These are phyloP conservation scores for Septoria petroselini DNA, from an alignment of 2,329 filamentous ascomycete genomes.

Conservation along the genomic window DNA sequence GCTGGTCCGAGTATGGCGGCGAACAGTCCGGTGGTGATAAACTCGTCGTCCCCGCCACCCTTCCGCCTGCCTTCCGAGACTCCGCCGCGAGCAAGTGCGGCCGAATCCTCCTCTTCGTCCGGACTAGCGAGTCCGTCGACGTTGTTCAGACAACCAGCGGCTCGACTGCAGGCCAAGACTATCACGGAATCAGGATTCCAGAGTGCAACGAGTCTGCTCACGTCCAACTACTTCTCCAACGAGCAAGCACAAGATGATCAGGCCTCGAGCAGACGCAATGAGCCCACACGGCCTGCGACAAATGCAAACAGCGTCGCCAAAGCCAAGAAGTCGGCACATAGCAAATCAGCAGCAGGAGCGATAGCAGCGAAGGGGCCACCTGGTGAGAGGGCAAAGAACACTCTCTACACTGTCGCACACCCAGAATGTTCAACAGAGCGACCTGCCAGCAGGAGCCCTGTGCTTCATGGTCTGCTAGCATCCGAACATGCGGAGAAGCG, in stretches of 20 bases:
- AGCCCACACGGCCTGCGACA: neutral
- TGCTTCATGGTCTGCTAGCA: neutral
- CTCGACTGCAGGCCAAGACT: slow-evolving; percentile 3
- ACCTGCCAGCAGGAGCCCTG: neutral
- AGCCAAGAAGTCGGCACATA: neutral
- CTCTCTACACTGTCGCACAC: neutral
- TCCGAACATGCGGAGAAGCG: neutral
- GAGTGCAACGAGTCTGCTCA: slow-evolving; percentile 16
- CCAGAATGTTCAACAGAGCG: neutral
- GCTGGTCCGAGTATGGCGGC: slow-evolving; percentile 4
- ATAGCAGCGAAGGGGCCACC: neutral
- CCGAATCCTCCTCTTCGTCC: slow-evolving; percentile 24
- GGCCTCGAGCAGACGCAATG: neutral
- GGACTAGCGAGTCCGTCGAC: slow-evolving; percentile 21
- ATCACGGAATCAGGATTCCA: slow-evolving; percentile 20
- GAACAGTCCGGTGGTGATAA: slow-evolving; percentile 26
- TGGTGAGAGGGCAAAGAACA: neutral
- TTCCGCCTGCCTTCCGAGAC: slow-evolving; percentile 24
- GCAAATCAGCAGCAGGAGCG: neutral
- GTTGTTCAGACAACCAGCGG: slow-evolving; percentile 16
- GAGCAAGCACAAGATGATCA: neutral
- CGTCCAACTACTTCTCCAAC: slow-evolving; percentile 6
- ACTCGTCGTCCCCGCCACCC: slow-evolving; percentile 26
- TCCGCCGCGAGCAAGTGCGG: slow-evolving; percentile 17
- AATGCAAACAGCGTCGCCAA: neutral